Conservation (phyloP, 2,329 filamentous ascomycete species). For the Colletotrichum sp. region DNA sequence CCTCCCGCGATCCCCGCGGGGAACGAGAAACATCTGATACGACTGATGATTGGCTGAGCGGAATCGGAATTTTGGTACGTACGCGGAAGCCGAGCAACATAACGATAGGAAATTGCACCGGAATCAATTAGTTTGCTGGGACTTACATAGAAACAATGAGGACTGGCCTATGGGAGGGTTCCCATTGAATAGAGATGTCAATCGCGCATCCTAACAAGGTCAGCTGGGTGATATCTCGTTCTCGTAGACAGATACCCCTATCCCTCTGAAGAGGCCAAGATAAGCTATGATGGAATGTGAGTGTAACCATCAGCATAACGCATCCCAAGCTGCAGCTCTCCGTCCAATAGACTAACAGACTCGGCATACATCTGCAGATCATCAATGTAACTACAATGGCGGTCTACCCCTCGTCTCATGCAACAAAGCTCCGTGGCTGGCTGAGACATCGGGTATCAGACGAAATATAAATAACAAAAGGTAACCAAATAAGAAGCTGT, state of each 20-base stretch:
- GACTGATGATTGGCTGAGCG: background rate
- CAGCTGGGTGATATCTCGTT: background rate
- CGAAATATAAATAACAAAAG: background rate
- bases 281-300: background rate
- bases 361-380: background rate
- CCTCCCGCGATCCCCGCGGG: background rate
- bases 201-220: background rate
- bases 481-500: rapidly evolving
- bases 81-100: rapidly evolving
- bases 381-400: background rate
- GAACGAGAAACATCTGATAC: background rate
- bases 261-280: background rate
- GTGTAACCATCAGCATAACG: background rate
- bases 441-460: background rate
- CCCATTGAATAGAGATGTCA: background rate
- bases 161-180: background rate
- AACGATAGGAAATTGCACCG: background rate
- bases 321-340: background rate
- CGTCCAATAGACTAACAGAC: background rate
- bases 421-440: background rate
- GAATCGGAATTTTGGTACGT: background rate
- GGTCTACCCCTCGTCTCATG: background rate
- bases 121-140: background rate
- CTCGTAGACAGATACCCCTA: background rate
- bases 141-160: background rate